These are phyloP conservation scores for Populus euphratica DNA, from an alignment of 345 rosid genomes.

Conservation along the genomic window DNA sequence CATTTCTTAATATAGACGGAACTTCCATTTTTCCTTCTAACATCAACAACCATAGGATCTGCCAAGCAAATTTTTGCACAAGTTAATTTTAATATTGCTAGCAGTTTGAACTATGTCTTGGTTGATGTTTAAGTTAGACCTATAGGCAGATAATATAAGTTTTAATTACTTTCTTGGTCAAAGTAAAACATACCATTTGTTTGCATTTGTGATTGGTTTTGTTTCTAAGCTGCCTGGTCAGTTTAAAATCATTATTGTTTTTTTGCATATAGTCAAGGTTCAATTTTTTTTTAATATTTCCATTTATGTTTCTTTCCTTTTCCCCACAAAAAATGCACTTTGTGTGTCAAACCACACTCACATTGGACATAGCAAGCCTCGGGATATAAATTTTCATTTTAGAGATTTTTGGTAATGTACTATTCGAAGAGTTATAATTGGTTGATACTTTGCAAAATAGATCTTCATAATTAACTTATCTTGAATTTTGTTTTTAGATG, in stretches of 20 bases:
- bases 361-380: neutral
- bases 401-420: neutral
- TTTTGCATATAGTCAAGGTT: neutral
- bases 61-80: neutral
- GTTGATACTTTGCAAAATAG: neutral
- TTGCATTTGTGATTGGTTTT: neutral
- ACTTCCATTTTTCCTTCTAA: neutral
- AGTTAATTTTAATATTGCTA: neutral
- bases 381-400: too few species aligned
- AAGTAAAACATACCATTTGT: neutral
- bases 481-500: slow-evolving; percentile 49
- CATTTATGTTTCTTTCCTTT: neutral
- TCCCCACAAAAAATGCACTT: neutral
- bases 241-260: neutral
- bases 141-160: neutral
- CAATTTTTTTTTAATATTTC: neutral
- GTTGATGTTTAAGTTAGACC: neutral
- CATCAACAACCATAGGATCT: neutral
- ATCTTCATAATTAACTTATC: neutral
- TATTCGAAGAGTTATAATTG: neutral
- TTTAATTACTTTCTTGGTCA: neutral
- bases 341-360: neutral
- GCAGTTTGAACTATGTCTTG: neutral
- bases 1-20: neutral
- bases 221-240: neutral